These are phyloP conservation scores for Fusarium kyushuense DNA, from an alignment of 2,329 filamentous ascomycete genomes.

Conservation along the genomic window DNA sequence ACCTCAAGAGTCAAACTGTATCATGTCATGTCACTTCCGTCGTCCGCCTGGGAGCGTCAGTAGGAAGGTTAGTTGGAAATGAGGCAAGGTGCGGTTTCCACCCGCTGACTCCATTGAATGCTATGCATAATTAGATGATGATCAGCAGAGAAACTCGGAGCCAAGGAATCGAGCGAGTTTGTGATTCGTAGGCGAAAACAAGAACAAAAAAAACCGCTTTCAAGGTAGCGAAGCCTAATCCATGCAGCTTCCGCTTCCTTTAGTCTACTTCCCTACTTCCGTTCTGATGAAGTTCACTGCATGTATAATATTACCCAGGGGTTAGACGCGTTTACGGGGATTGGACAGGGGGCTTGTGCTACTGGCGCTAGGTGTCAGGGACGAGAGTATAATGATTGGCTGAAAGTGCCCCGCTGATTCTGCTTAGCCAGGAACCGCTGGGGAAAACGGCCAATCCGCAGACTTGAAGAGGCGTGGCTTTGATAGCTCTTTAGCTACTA, in stretches of 20 bases:
- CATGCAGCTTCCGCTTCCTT: slow-evolving; percentile 3
- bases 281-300: slow-evolving; percentile 19
- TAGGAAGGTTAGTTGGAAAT: slow-evolving; percentile 6
- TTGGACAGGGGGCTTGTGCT: slow-evolving; percentile 27
- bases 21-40: background rate
- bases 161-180: slow-evolving; percentile 27
- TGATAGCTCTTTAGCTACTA: slow-evolving; percentile 12
- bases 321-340: slow-evolving; percentile 6
- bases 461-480: slow-evolving; percentile 22
- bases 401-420: slow-evolving; percentile 11
- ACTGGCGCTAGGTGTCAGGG: slow-evolving; percentile 43
- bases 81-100: slow-evolving; percentile 23
- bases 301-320: slow-evolving; percentile 18
- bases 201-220: background rate
- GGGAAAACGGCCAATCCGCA: slow-evolving; percentile 30
- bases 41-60: background rate
- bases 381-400: slow-evolving; percentile 43
- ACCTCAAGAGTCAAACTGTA: slow-evolving; percentile 3
- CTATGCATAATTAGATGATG: slow-evolving; percentile 40
- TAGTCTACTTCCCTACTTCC: background rate
- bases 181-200: slow-evolving; percentile 18
- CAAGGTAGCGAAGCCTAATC: slow-evolving; percentile 10
- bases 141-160: slow-evolving; percentile 41
- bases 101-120: slow-evolving; percentile 13
- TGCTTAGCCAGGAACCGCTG: slow-evolving; percentile 48